Conservation (phyloP, 768 basidiomycete genomes). For the Ramaria sp. region DNA sequence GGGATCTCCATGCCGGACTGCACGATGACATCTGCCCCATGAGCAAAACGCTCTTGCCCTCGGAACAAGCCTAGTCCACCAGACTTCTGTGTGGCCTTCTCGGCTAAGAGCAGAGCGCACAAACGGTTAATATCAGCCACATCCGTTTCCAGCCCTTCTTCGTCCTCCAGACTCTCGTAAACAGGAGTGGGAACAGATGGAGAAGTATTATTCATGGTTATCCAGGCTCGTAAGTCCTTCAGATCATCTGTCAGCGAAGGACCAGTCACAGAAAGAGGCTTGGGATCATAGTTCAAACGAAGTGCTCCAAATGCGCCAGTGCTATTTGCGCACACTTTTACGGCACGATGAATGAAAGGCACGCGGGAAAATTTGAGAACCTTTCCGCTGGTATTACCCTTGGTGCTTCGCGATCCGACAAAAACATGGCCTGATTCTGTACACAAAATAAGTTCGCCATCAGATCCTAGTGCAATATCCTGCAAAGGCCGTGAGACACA, state of each 20-base stretch:
- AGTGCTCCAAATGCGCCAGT: constrained; percentile 86
- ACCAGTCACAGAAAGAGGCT: constrained; percentile 44
- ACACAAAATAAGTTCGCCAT: constrained; percentile 84
- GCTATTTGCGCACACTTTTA: constrained; percentile 73
- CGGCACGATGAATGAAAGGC: constrained; percentile 75
- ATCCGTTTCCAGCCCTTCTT: constrained; percentile 13
- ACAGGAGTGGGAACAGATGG: too few species aligned
- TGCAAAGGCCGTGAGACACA: constrained; percentile 17
- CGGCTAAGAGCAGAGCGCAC: neutral
- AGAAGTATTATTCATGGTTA: neutral
- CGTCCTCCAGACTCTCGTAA: constrained; percentile 2
- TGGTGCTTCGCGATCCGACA: constrained; percentile 52
- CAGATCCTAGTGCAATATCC: constrained; percentile 84
- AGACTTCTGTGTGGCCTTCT: neutral
- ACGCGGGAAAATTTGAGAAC: constrained; percentile 63
- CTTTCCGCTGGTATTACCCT: too few species aligned
- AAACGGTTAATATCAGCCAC: neutral
- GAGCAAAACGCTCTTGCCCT: constrained; percentile 10
- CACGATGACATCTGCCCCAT: constrained; percentile 60
- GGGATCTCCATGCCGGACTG: constrained; percentile 30
- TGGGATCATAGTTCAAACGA: constrained; percentile 56
- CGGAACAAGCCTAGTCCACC: neutral
- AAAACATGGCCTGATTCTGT: constrained; percentile 94
- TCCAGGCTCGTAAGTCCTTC: neutral
- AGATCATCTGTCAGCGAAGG: constrained; percentile 28